phyloP scores from a whole-genome alignment of 805 yeast species.

The Wickerhamiella azyma region DNA sequence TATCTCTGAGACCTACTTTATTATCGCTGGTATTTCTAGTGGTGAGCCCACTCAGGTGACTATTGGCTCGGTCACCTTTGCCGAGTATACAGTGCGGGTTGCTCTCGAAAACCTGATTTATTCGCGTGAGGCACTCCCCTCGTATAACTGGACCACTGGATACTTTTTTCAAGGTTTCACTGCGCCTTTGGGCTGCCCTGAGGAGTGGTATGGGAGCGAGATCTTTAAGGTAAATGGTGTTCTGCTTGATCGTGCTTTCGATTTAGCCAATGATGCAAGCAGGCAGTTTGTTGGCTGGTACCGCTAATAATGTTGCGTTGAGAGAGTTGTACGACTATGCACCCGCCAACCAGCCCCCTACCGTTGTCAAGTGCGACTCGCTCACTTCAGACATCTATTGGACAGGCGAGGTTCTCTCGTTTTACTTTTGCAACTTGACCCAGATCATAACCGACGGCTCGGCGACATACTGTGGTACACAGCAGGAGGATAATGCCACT shows the following conservation, averaged over 20 bases:
- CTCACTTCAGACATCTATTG: slow-evolving; percentile 49
- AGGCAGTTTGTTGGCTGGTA: slow-evolving; percentile 32
- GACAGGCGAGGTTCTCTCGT: slow-evolving; percentile 39
- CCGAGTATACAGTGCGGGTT: slow-evolving; percentile 48
- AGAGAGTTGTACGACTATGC: slow-evolving; percentile 36
- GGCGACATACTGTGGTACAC: slow-evolving; percentile 45
- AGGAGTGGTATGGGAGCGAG: slow-evolving; percentile 47
- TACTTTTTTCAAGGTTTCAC: too few relatives aligned
- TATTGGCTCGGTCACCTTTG: slow-evolving; percentile 46
- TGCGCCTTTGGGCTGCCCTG: slow-evolving; percentile 38
- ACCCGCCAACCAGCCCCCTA: slow-evolving; percentile 39
- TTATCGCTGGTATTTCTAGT: slow-evolving; percentile 56
- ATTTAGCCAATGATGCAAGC: slow-evolving; percentile 37
- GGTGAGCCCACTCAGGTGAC: slow-evolving; percentile 44
- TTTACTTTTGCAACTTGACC: slow-evolving; percentile 37
- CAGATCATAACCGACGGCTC: slow-evolving; percentile 42
- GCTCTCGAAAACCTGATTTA: slow-evolving; percentile 47
- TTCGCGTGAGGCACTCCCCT: slow-evolving; percentile 29
- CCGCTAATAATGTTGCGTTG: slow-evolving; percentile 28
- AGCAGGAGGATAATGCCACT: slow-evolving; percentile 56
- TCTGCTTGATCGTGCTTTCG: slow-evolving; percentile 44
- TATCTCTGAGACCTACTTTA: slow-evolving; percentile 44
- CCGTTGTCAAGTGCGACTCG: slow-evolving; percentile 41
- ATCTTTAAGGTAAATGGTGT: slow-evolving; percentile 47
- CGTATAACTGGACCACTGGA: too few relatives aligned